Evolutionary conservation across 805 yeast species (phyloP).

Genomic region (Saccharomycopsis guyanensis): DNA sequence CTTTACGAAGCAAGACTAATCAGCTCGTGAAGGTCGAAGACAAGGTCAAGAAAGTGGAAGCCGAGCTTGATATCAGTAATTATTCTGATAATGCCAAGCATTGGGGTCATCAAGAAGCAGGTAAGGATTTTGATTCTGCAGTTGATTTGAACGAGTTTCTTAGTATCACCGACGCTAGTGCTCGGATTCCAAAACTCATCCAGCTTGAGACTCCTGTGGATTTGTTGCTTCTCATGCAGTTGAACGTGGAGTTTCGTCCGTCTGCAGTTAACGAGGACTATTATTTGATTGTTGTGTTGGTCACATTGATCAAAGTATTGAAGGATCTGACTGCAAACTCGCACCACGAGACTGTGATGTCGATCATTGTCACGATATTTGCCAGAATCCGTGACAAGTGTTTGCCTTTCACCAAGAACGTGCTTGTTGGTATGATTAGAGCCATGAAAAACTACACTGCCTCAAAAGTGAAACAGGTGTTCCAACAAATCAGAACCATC

Average conservation of each 20-base stretch:
- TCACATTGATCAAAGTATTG: constrained; percentile 72
- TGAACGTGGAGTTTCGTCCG: constrained; percentile 68
- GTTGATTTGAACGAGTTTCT: constrained; percentile 19
- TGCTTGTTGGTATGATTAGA: constrained; percentile 76
- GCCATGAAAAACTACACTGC: constrained; percentile 81
- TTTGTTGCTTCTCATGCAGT: constrained; percentile 77
- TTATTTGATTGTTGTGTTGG: constrained; percentile 90
- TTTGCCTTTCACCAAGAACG: constrained; percentile 80
- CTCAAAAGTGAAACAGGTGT: constrained; percentile 75
- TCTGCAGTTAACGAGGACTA: constrained; percentile 68
- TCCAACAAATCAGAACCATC: constrained; percentile 78
- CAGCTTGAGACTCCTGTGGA: constrained; percentile 88
- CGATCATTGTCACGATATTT: constrained; percentile 86
- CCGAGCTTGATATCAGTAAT: not conserved
- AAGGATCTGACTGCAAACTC: constrained; percentile 78
- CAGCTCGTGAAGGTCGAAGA: not conserved
- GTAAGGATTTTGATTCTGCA: constrained; percentile 15
- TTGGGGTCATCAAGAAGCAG: constrained; percentile 19
- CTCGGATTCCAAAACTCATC: constrained; percentile 13
- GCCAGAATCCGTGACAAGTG: constrained; percentile 83
- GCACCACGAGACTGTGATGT: constrained; percentile 90
- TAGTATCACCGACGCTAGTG: constrained; percentile 39
- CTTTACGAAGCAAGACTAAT: constrained; percentile 4
- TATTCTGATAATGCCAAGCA: constrained; percentile 15
- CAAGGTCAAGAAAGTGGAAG: not conserved